Conservation (phyloP, 2,329 filamentous ascomycete genomes). For the Capronia coronata region DNA sequence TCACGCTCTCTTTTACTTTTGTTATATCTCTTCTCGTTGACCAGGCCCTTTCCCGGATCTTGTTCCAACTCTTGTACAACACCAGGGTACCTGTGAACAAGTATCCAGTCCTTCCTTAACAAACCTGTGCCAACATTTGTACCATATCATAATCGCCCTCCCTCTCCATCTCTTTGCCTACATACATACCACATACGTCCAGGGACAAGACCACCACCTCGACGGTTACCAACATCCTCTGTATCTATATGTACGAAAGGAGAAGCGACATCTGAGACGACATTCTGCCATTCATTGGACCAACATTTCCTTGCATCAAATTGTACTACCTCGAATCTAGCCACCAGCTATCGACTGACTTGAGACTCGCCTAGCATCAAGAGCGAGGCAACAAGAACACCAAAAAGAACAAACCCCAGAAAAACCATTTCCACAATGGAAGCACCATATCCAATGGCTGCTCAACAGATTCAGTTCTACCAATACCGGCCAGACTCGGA, state of each 20-base stretch:
- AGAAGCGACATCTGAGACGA: conserved; percentile 11
- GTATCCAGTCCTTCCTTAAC: conserved; percentile 29
- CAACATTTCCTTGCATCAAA: conserved; percentile 19
- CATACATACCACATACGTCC: conserved; percentile 5
- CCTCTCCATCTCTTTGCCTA: conserved; percentile 1
- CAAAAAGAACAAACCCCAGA: conserved; percentile 4
- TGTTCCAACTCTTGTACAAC: conserved; percentile 28
- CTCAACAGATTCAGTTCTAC: conserved; percentile 60
- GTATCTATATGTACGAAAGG: conserved; percentile 19
- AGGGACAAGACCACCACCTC: conserved; percentile 11
- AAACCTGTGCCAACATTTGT: conserved; percentile 26
- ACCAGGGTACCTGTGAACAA: conserved; percentile 26
- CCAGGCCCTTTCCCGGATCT: conserved; percentile 28
- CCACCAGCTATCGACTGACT: conserved; percentile 1
- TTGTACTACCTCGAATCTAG: conserved; percentile 18
- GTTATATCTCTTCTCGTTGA: conserved; percentile 26
- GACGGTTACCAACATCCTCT: conserved; percentile 22
- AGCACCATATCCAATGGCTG: conserved; percentile 25
- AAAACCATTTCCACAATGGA: conserved; percentile 18
- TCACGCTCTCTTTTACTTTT: conserved; percentile 24
- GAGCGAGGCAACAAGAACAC: conserved; percentile 2
- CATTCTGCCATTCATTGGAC: conserved; percentile 24
- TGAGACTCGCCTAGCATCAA: conserved; percentile 4
- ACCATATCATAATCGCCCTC: conserved; percentile 19
- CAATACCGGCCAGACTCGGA: conserved; percentile 77